A percentile compares a stretch with the other conserved stretches of the same genome.
Conservation (phyloP, 169 alveolate species). For the Plasmodium vinckei region DNA sequence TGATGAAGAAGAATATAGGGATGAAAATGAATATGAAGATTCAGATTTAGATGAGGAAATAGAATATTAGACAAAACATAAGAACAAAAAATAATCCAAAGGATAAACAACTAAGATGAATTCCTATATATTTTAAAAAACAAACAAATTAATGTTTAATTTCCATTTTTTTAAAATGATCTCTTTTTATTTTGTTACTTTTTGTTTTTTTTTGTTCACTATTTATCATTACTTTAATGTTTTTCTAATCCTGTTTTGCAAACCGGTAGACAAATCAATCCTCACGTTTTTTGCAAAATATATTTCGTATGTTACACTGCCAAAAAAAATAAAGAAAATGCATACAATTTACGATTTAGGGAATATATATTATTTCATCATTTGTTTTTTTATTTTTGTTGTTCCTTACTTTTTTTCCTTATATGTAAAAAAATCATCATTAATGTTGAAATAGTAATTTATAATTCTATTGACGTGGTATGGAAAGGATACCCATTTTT, state of each 20-base stretch:
- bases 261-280: slow-evolving; percentile 55
- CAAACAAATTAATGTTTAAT: background rate
- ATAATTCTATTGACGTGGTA: slow-evolving; percentile 54
- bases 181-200: background rate
- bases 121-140: background rate
- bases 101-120: slow-evolving; percentile 5
- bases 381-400: background rate
- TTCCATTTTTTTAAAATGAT: no score
- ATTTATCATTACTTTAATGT: slow-evolving; percentile 20
- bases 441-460: slow-evolving; percentile 66
- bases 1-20: slow-evolving; percentile 80
- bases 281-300: slow-evolving; percentile 63
- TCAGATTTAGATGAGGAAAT: slow-evolving; percentile 86
- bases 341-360: background rate
- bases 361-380: background rate
- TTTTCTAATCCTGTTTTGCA: slow-evolving; percentile 57
- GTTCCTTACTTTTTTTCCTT: slow-evolving; percentile 66
- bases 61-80: slow-evolving; percentile 74
- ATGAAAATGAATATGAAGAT: slow-evolving; percentile 82
- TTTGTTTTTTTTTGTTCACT: slow-evolving; percentile 15
- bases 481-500: slow-evolving; percentile 66
- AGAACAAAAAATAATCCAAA: background rate
- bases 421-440: slow-evolving; percentile 71
- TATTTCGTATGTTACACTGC: slow-evolving; percentile 55
- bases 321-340: slow-evolving; percentile 8